phyloP scores from a whole-genome alignment of 441 rosid species.

The Biscutella laevigata region DNA sequence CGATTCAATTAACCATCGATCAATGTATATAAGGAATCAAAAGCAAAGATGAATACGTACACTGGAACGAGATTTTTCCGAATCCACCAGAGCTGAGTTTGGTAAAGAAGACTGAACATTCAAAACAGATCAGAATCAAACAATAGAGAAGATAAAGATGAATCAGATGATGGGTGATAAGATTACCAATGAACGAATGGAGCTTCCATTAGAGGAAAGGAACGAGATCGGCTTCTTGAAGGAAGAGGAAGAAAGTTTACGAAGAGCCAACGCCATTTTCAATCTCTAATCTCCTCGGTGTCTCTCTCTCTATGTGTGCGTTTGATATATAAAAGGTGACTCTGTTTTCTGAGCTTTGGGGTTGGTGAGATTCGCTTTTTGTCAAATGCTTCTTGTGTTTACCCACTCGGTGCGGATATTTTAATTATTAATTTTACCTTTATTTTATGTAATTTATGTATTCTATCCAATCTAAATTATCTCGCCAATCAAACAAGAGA shows the following conservation, averaged over 20 bases:
- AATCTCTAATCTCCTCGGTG: too few species aligned
- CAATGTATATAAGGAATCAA: not conserved
- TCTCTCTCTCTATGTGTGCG: not conserved
- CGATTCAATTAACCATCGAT: constrained; percentile 2
- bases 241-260: constrained; percentile 56
- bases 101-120: constrained; percentile 56
- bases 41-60: not conserved
- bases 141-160: not conserved
- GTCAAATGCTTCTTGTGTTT: too few species aligned
- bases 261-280: constrained; percentile 52
- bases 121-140: not conserved
- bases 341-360: not conserved
- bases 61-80: constrained; percentile 48
- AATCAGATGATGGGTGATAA: not conserved
- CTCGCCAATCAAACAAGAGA: too few species aligned
- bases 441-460: too few species aligned
- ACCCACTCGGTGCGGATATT: too few species aligned
- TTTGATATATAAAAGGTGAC: not conserved
- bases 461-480: too few species aligned
- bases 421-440: too few species aligned
- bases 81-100: constrained; percentile 34
- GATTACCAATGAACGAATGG: constrained; percentile 39
- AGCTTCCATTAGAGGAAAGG: constrained; percentile 29
- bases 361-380: constrained; percentile 13
- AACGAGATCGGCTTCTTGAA: constrained; percentile 31